Base-by-base conservation (phyloP, 2,329 filamentous ascomycete species). In the Fusarium sp. region DNA sequence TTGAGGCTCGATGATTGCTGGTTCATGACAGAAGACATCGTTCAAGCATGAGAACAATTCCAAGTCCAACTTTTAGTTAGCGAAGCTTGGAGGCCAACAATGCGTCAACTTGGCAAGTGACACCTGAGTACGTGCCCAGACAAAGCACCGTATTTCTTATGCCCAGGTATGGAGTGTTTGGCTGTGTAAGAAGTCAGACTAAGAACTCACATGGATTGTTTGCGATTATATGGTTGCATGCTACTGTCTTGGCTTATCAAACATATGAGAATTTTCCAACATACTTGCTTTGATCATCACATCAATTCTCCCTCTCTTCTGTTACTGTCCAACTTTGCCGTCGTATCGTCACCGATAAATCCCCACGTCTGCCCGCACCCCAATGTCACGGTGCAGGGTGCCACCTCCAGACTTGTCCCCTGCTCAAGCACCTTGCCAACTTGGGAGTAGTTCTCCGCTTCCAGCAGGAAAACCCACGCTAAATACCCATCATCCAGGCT, bases 351-450 rank as follows among this genome's bases (percentile, higher is more conserved):
- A 46, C 55, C 50, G 42, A 58, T 50, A 39, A 27, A 64, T 69
- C 66, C 29, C 66, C 57, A 66, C 66, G 51, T 18, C 31, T 25
- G 20, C 39, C 55, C 52, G 42, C 65, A 72, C 45, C 58, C n/a
- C n/a, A 65, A 66, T 68, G 64, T 67, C 51, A 67, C 42, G 39
- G 57, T 58, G 58, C 58, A 67, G 45, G 55, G 55, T 60, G 63
- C 63, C 69, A 68, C 67, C 69, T 72, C 69, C 60, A 66, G 69
- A 72, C 66, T 64, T 51, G 31, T 42, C 54, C 62, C 66, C 57
- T 57, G 36, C 42, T 35, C 42, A 27, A 29, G 14, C 23, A 33
- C 59, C 31, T 70, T 69, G 48, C 67, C 59, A 25, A 42, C 52
- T 65, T 54, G 50, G 66, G 56, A 51, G 59, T 62, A 67, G 54